Conservation (phyloP, 2,329 filamentous ascomycete species). For the Alternaria angustiovoidea region DNA sequence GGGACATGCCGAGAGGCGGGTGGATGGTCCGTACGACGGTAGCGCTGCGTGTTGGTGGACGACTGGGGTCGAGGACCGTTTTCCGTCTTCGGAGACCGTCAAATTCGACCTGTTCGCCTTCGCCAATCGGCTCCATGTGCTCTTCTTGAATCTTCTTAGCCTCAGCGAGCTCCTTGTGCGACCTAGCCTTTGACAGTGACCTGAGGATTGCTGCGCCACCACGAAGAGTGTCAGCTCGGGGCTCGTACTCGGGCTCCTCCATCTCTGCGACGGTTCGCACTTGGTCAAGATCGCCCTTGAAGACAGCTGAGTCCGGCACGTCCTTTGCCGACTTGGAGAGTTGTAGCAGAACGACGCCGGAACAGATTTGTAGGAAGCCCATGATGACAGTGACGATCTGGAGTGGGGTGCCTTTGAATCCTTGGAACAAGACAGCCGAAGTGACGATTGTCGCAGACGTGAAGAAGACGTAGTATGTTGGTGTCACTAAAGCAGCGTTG, state of each 20-base stretch:
- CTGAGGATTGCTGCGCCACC: constrained; percentile 88
- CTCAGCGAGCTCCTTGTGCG: constrained; percentile 82
- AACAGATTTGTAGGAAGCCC: constrained; percentile 92
- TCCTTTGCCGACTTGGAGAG: constrained; percentile 99
- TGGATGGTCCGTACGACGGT: constrained; percentile 64
- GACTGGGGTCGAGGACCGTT: constrained; percentile 61
- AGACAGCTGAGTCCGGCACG: constrained; percentile 90
- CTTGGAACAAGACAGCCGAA: constrained; percentile 88
- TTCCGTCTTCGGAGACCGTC: constrained; percentile 84
- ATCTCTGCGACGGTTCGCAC: constrained; percentile 94
- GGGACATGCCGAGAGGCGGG: constrained; percentile 87
- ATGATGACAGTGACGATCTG: constrained; percentile 89
- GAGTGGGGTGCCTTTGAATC: constrained; percentile 85
- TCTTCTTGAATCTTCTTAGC: constrained; percentile 81
- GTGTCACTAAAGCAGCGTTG: constrained; percentile 95
- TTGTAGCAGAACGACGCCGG: constrained; percentile 89
- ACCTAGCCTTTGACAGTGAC: constrained; percentile 76
- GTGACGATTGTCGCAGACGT: constrained; percentile 95
- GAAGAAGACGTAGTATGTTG: constrained; percentile 99
- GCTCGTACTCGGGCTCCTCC: constrained; percentile 94
- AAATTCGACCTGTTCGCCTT: constrained; percentile 87
- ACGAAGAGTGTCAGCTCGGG: constrained; percentile 94
- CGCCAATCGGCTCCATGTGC: constrained; percentile 78
- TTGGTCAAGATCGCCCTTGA: constrained; percentile 92
- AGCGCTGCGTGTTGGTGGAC: constrained; percentile 33